Evolutionary conservation across 2,329 filamentous ascomycete genomes (phyloP).

Genomic region (Trichoderma hamatum): DNA sequence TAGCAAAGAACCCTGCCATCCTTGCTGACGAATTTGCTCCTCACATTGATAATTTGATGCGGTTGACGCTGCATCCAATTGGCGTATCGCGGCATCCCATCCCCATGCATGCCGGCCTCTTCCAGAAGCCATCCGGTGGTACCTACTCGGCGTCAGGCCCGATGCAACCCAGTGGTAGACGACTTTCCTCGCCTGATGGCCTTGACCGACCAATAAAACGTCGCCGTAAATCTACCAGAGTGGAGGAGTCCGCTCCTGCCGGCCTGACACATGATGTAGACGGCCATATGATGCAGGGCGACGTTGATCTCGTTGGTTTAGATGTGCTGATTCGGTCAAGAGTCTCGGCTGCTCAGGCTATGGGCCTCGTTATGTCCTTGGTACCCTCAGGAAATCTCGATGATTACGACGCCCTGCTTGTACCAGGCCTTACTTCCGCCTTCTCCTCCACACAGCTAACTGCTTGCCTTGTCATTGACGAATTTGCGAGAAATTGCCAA

Average conservation of each 20-base stretch:
- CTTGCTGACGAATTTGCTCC: slow-evolving; percentile 72
- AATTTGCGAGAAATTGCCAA: slow-evolving; percentile 70
- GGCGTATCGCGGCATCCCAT: slow-evolving; percentile 89
- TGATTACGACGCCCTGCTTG: slow-evolving; percentile 65
- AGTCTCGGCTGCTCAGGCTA: slow-evolving; percentile 81
- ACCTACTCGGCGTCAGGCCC: slow-evolving; percentile 66
- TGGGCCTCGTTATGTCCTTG: slow-evolving; percentile 79
- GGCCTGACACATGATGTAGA: slow-evolving; percentile 92
- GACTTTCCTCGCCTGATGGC: slow-evolving; percentile 56
- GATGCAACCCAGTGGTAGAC: slow-evolving; percentile 47
- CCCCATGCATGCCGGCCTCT: slow-evolving; percentile 85
- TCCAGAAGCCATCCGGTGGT: slow-evolving; percentile 90
- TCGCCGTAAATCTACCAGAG: slow-evolving; percentile 81
- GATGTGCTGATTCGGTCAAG: slow-evolving; percentile 88
- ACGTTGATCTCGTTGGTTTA: slow-evolving; percentile 89
- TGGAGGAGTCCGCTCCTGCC: slow-evolving; percentile 65
- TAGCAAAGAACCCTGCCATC: slow-evolving; percentile 65
- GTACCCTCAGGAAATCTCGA: slow-evolving; percentile 68
- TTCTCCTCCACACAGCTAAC: slow-evolving; percentile 86
- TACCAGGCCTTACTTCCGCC: slow-evolving; percentile 69
- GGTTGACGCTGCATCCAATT: slow-evolving; percentile 85
- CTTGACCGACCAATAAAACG: slow-evolving; percentile 71
- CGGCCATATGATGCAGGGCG: slow-evolving; percentile 95
- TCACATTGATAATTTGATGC: slow-evolving; percentile 80
- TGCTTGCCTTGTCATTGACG: slow-evolving; percentile 81